Percentiles rank a stretch among this genome's conserved stretches.
These are phyloP conservation scores for Penicillium sp. DNA, from an alignment of 2,329 filamentous ascomycete species.

Conservation along the genomic window DNA sequence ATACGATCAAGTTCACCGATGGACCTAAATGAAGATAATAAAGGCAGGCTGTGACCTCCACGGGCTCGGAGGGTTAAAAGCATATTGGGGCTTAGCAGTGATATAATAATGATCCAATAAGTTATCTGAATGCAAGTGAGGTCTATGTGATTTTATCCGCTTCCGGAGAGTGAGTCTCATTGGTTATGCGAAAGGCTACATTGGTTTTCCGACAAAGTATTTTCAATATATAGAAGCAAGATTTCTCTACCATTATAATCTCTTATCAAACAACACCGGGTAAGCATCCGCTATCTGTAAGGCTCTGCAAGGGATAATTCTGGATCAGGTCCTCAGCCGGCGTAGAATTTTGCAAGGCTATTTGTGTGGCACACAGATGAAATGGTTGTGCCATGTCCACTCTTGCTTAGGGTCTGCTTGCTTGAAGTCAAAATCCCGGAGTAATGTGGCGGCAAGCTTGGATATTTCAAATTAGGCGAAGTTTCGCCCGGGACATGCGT, in stretches of 20 bases:
- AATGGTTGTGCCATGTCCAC: background rate
- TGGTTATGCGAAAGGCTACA: too few relatives aligned
- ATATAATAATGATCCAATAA: too few relatives aligned
- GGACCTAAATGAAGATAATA: too few relatives aligned
- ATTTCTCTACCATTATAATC: background rate
- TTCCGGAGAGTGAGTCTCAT: too few relatives aligned
- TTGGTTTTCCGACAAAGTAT: too few relatives aligned
- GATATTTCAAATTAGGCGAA: slow-evolving; percentile 25
- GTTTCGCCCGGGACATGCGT: slow-evolving; percentile 23
- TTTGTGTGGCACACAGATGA: background rate
- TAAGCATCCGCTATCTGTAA: background rate
- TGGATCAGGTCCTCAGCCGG: background rate
- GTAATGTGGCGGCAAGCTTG: slow-evolving; percentile 19
- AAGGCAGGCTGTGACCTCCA: too few relatives aligned
- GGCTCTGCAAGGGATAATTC: background rate
- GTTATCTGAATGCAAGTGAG: too few relatives aligned
- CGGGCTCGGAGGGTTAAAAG: too few relatives aligned
- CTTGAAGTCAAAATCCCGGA: slow-evolving; percentile 22
- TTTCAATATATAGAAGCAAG: too few relatives aligned
- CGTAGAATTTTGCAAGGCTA: background rate
- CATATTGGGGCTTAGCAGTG: too few relatives aligned
- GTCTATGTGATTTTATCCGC: too few relatives aligned
- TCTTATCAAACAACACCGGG: background rate
- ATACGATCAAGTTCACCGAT: too few relatives aligned
- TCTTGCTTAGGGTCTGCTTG: background rate